Percentiles rank a stretch among this genome's conserved stretches.
Evolutionary conservation across 257 asterid species (phyloP).

Genomic region (Solanum neorickii): DNA sequence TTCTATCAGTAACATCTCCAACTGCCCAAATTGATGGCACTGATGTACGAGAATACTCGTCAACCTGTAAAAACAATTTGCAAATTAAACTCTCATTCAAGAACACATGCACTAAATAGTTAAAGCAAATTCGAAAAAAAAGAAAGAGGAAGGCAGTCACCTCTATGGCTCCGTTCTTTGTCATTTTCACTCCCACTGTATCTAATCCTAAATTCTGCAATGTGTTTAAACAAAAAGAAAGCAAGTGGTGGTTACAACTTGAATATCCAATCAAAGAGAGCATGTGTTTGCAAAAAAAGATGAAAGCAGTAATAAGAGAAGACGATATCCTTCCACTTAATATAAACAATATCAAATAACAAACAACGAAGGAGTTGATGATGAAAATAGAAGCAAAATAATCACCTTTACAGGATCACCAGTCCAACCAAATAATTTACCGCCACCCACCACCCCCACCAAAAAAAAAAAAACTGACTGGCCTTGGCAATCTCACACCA

Average conservation of each 20-base stretch:
- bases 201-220: conserved; percentile 88
- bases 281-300: not conserved
- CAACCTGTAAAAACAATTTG: conserved; percentile 43
- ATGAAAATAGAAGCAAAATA: not conserved
- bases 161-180: conserved; percentile 84
- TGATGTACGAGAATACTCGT: conserved; percentile 80
- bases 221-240: not conserved
- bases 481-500: not conserved
- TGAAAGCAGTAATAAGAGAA: not conserved
- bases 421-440: not conserved
- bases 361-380: not conserved
- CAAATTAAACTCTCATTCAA: not conserved
- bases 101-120: not conserved
- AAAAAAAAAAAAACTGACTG: not conserved
- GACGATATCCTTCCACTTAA: not conserved
- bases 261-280: not conserved
- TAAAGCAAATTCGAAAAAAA: not conserved
- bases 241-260: not conserved
- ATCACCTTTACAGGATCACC: not conserved
- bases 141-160: conserved; percentile 8
- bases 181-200: conserved; percentile 68
- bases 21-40: conserved; percentile 99
- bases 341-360: not conserved
- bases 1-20: conserved; percentile 96
- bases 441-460: not conserved